Base-by-base conservation (phyloP, 2,329 filamentous ascomycete genomes). In the Trichoderma afroharzianum region DNA sequence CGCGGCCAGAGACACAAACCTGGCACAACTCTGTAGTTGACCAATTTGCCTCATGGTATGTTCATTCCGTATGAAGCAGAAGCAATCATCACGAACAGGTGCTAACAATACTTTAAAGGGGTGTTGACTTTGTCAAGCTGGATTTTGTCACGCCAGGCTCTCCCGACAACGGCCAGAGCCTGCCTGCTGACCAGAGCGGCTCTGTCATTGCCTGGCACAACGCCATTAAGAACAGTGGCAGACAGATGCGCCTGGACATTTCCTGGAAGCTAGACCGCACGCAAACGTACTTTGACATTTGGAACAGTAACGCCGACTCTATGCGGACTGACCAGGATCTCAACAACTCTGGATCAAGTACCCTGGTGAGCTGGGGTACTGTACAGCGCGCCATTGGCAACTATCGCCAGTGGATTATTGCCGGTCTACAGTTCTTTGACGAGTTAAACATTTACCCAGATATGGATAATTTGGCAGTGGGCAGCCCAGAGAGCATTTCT, bases 291-390 rank as follows among this genome's bases (percentile, higher is more conserved):
- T 75, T 75, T 26, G 21, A 64, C n/a, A 68, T 74, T 28, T 75
- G 74, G 74, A 73, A 72, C 69, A 63, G 47, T 39, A 71, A 74
- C 53, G 70, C 74, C 33, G 74, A 75, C 32, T 66, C 73, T 4
- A 75, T 75, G 74, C 74, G 74, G 15, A 71, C 57, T n/a, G 74
- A 75, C 61, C 74, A 75, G 63, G 74, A 75, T 67, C 73, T 75
- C 64, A 74, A 74, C 72, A 74, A 74, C 66, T 36, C 62, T 43
- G 72, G 72, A 18, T 59, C 63, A 8, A 30, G 50, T n/a, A 68
- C 61, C 8, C 47, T 75, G 15, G 68, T 73, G 39, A 58, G 43
- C 47, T 75, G 74, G 74, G 64, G 64, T 4, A 71, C 66, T 26
- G 73, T 72, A 9, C 72, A 74, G 59, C 74, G 74, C 39, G 73